Percentiles rank a stretch among this genome's conserved stretches.
These are phyloP conservation scores for Wickerhamomyces sydowiorum DNA, from an alignment of 805 yeast genomes.

Conservation along the genomic window DNA sequence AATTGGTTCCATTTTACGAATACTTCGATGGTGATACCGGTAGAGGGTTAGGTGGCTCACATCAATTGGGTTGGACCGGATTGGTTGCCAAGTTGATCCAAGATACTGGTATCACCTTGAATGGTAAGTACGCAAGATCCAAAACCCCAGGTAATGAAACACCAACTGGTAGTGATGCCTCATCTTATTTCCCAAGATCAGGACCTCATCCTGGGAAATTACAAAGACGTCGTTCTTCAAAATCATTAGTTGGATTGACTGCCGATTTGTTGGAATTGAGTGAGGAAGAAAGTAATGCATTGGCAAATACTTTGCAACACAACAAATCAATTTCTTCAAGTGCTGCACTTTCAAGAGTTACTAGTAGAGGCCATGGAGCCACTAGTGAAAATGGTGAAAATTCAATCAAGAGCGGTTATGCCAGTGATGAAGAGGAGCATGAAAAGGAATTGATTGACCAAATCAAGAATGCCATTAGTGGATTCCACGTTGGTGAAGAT, in stretches of 20 bases:
- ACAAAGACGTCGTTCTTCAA: conserved; percentile 67
- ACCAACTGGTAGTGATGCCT: background rate
- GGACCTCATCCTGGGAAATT: conserved; percentile 47
- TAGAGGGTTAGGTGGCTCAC: conserved; percentile 87
- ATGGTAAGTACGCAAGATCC: conserved; percentile 24
- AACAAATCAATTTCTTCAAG: conserved; percentile 14
- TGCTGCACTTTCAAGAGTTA: conserved; percentile 14
- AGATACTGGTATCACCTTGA: conserved; percentile 73
- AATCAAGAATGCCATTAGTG: conserved; percentile 37
- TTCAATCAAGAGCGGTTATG: conserved; percentile 4
- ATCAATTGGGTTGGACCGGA: conserved; percentile 97
- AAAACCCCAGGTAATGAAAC: conserved; percentile 24
- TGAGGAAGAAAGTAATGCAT: conserved; percentile 47
- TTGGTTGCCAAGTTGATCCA: conserved; percentile 88
- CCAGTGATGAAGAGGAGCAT: conserved; percentile 17
- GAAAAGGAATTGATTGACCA: conserved; percentile 30
- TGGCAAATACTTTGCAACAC: conserved; percentile 11
- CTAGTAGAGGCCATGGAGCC: conserved; percentile 10
- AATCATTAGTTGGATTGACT: conserved; percentile 62
- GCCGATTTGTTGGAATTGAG: conserved; percentile 61
- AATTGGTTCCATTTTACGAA: conserved; percentile 75
- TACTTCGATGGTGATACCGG: conserved; percentile 94
- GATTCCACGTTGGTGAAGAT: conserved; percentile 15
- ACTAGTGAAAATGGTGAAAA: conserved; percentile 6
- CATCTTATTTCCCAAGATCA: conserved; percentile 21